Base-by-base conservation (phyloP, 2,329 filamentous ascomycete species). In the Colletotrichum camelliae region DNA sequence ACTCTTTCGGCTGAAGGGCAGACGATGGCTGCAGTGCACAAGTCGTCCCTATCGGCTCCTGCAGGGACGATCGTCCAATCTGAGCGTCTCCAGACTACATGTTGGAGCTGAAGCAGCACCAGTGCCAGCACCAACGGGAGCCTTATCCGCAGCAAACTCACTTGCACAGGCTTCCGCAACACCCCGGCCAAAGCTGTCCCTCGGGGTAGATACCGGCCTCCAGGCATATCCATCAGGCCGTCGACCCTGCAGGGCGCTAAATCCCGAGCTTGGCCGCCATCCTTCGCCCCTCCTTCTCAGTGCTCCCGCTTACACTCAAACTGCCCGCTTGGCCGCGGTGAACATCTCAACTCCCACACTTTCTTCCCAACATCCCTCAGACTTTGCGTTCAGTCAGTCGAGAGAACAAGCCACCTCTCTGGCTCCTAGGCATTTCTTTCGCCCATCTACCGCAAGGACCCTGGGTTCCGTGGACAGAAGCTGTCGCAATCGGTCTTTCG, bases 401-500 rank as follows among this genome's bases (percentile, higher is more conserved):
- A 64, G 70, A 76, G 70, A 37, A 60, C 74, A 29, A 76, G 43
- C 37, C 31, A 37, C 58, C n/a, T 69, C 70, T 24, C 62, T 48
- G 69, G 62, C 48, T 57, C 61, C 73, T 58, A 67, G 73, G 73
- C 73, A 72, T 39, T 21, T 21, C 18, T 33, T 13, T 31, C 33
- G 62, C 55, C 70, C 70, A 55, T 52, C 48, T 52, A 74, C 72
- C 37, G 70, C 74, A 76, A 73, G 70, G 70, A 69, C 70, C 43
- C 43, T 27, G 70, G 70, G 35, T 33, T 65, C 65, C 48, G 52
- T 39, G 52, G 57, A 74, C 64, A 65, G 27, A 37, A 52, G 18
- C 29, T 74, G 21, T 15, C 35, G 24, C 27, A 65, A 33, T 21
- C 66, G 74, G 74, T 77, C 78, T 74, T 89, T 88, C 80, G 86